These are phyloP conservation scores for Flaveria brownii DNA, from an alignment of 129 eudicot genomes.

Conservation along the genomic window DNA sequence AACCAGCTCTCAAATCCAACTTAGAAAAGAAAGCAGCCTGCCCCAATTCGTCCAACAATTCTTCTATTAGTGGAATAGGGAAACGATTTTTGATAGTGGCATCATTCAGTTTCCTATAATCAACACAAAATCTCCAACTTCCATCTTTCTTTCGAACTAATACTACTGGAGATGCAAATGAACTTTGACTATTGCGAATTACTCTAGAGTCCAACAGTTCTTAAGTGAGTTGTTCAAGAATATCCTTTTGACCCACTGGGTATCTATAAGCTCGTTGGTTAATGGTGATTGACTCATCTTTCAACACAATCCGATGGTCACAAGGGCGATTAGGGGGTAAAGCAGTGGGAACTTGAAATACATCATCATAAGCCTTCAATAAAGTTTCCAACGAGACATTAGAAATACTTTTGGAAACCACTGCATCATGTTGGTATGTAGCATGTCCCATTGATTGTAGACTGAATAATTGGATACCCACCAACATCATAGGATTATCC, in stretches of 20 bases:
- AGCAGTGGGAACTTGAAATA: not conserved
- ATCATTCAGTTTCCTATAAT: not conserved
- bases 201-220: not conserved
- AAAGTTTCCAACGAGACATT: too few species aligned
- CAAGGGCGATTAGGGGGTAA: not conserved
- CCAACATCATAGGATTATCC: too few species aligned
- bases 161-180: not conserved
- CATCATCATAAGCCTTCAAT: too few species aligned
- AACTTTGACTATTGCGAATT: not conserved
- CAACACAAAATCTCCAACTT: not conserved
- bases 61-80: not conserved
- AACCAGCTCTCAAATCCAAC: not conserved
- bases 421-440: too few species aligned
- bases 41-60: not conserved
- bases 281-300: not conserved
- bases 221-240: not conserved
- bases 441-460: too few species aligned
- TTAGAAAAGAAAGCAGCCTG: not conserved
- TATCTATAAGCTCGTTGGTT: not conserved
- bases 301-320: not conserved
- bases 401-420: too few species aligned
- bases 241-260: not conserved
- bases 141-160: not conserved
- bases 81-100: not conserved
- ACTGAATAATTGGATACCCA: too few species aligned